These are phyloP conservation scores for Cordyceps farinosa DNA, from an alignment of 2,329 filamentous ascomycete genomes.

Conservation along the genomic window DNA sequence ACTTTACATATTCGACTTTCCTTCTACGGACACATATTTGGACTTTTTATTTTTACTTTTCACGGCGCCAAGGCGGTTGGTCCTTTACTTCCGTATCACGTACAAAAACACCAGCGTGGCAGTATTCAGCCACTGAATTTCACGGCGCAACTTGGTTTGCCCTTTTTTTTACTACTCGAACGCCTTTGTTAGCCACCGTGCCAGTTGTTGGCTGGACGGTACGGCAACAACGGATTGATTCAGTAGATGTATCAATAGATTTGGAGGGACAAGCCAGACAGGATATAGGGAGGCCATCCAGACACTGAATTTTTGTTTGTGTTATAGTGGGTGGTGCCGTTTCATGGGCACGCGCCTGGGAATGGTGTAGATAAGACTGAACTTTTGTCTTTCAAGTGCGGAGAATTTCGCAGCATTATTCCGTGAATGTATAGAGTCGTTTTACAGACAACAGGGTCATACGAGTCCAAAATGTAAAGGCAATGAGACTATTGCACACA, in stretches of 20 bases:
- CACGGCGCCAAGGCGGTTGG: constrained; percentile 1
- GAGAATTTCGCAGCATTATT: not conserved
- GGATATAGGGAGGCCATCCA: not conserved
- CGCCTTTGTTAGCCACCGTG: not conserved
- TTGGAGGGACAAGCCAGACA: not conserved
- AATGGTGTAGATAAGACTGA: not conserved
- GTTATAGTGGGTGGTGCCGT: not conserved
- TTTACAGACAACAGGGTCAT: not conserved
- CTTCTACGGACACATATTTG: not conserved
- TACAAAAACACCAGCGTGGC: constrained; percentile 4
- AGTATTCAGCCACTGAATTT: not conserved
- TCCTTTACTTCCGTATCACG: constrained; percentile 1
- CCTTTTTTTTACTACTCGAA: not conserved
- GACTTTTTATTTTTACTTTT: constrained; percentile 1
- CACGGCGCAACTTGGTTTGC: constrained; percentile 4
- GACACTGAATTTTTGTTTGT: not conserved
- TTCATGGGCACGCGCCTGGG: not conserved
- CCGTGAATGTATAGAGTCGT: too few relatives aligned
- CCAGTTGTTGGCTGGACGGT: not conserved
- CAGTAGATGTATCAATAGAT: constrained; percentile 9
- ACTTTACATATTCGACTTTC: constrained; percentile 7
- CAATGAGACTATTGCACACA: not conserved
- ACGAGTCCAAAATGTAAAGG: not conserved
- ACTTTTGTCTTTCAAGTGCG: not conserved
- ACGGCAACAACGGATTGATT: not conserved